phyloP scores from a whole-genome alignment of 768 basidiomycete species.

The Collybia nuda region DNA sequence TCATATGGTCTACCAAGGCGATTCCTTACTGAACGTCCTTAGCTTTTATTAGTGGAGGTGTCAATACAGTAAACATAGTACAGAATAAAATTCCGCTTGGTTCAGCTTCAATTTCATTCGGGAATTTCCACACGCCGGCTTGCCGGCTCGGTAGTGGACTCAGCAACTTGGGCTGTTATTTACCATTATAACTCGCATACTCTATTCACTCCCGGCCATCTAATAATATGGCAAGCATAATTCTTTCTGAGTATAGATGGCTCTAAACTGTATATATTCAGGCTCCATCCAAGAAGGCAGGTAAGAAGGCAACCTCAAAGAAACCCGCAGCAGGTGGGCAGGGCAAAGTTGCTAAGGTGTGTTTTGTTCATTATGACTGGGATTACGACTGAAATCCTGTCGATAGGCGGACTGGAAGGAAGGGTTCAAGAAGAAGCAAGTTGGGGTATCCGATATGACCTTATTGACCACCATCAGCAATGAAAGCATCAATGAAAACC shows the following conservation, averaged over 20 bases:
- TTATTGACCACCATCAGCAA: conserved; percentile 95
- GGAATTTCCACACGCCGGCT: background rate
- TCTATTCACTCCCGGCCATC: background rate
- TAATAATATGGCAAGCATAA: conserved; percentile 13
- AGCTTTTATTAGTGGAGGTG: too few relatives aligned
- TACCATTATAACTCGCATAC: background rate
- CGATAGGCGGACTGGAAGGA: conserved; percentile 97
- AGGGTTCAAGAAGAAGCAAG: conserved; percentile 99
- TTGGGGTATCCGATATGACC: conserved; percentile 99
- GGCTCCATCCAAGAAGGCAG: conserved; percentile 90
- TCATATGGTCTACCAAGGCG: too few relatives aligned
- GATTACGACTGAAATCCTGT: conserved; percentile 8
- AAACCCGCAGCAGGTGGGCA: conserved; percentile 35
- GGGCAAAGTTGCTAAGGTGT: conserved; percentile 77
- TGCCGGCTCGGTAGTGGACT: background rate
- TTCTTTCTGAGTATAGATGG: background rate
- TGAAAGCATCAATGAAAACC: conserved; percentile 95
- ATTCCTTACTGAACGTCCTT: too few relatives aligned
- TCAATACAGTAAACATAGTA: too few relatives aligned
- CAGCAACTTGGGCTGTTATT: too few relatives aligned
- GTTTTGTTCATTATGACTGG: conserved; percentile 2
- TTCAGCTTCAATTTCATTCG: background rate
- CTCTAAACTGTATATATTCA: conserved; percentile 20
- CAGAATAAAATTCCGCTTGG: background rate
- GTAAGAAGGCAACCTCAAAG: conserved; percentile 77